phyloP scores from a whole-genome alignment of 2,329 filamentous ascomycete species.

The Fusarium newnesense region DNA sequence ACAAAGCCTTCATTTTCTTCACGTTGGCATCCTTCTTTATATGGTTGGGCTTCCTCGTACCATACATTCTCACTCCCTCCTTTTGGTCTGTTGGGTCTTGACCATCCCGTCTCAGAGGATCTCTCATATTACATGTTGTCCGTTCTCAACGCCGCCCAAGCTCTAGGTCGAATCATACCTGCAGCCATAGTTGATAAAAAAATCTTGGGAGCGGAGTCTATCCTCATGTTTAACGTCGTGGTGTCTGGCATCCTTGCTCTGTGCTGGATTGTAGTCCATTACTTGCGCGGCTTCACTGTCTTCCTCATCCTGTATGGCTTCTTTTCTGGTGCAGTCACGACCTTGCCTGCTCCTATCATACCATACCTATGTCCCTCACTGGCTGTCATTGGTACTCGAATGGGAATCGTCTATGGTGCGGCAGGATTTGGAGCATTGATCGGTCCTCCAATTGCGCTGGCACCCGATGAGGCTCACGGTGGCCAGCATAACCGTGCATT shows the following conservation, averaged over 20 bases:
- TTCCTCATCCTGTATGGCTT: background rate
- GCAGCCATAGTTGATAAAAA: background rate
- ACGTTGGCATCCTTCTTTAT: background rate
- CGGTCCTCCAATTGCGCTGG: background rate
- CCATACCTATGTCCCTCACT: background rate
- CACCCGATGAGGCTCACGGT: background rate
- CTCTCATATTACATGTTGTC: background rate
- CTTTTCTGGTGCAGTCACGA: background rate
- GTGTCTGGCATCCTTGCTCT: background rate
- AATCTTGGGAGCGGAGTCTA: background rate
- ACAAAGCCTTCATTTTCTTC: background rate
- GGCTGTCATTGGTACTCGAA: background rate
- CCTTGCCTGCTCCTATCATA: background rate
- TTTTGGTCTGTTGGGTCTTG: background rate
- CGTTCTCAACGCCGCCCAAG: background rate
- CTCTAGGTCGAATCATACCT: background rate
- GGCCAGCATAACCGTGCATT: background rate
- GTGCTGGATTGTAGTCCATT: background rate
- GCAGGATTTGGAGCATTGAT: background rate
- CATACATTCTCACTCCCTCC: background rate
- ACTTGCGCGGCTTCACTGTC: background rate
- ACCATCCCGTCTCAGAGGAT: background rate
- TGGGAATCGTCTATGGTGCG: background rate
- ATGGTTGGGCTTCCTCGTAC: background rate
- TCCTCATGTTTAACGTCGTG: background rate